phyloP scores from a whole-genome alignment of 2,329 filamentous ascomycete genomes.

The Arthrobotrys pseudoclavata region DNA sequence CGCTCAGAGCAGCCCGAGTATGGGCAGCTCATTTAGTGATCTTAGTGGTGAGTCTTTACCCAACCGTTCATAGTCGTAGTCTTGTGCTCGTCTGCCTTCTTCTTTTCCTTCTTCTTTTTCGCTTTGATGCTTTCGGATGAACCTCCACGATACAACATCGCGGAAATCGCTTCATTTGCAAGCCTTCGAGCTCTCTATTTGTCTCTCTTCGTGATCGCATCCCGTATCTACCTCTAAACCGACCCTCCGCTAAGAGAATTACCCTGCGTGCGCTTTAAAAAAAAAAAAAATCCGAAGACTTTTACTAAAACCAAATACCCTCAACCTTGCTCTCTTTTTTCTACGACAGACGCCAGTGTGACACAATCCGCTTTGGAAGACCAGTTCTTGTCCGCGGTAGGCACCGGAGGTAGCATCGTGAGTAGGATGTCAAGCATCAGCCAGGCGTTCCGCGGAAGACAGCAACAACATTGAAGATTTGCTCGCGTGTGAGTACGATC shows the following conservation, averaged over 20 bases:
- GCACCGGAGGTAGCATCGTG: constrained; percentile 72
- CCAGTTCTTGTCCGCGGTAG: constrained; percentile 79
- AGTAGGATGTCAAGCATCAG: constrained; percentile 78
- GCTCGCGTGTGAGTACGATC: background rate
- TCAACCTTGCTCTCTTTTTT: constrained; percentile 53
- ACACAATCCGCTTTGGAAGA: constrained; percentile 86
- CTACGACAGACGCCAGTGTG: constrained; percentile 77
- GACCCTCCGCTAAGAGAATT: constrained; percentile 55
- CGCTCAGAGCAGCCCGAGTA: constrained; percentile 81
- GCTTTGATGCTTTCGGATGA: background rate
- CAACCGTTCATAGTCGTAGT: constrained; percentile 51
- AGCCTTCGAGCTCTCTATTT: background rate
- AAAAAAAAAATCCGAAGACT: constrained; percentile 41
- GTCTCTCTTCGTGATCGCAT: background rate
- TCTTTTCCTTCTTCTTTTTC: background rate
- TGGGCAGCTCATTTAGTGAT: constrained; percentile 89
- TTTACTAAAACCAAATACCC: constrained; percentile 55
- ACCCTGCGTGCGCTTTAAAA: constrained; percentile 40
- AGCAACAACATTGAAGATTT: constrained; percentile 29
- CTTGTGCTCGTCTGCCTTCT: background rate
- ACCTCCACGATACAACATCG: constrained; percentile 12
- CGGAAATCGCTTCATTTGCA: background rate
- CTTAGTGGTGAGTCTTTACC: constrained; percentile 74
- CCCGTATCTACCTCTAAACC: constrained; percentile 44
- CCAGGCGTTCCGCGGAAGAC: constrained; percentile 67